These are phyloP conservation scores for Vigna unguiculata DNA, from an alignment of 306 rosid genomes.

Conservation along the genomic window DNA sequence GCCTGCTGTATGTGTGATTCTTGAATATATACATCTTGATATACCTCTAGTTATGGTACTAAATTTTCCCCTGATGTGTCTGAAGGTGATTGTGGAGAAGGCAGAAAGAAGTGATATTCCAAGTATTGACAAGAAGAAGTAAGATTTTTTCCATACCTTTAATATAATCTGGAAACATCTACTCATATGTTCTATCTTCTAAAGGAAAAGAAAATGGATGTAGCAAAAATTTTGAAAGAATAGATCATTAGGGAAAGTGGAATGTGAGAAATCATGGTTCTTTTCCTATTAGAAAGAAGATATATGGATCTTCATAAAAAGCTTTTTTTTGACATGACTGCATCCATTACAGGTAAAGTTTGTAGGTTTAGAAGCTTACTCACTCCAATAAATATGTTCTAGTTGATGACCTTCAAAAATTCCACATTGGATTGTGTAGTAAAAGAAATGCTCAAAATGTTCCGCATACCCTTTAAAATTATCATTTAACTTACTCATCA, in stretches of 20 bases:
- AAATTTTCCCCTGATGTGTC: slow-evolving; percentile 43
- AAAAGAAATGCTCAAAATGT: slow-evolving; percentile 8
- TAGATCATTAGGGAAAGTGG: neutral
- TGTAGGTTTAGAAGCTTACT: slow-evolving; percentile 27
- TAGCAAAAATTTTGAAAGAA: slow-evolving; percentile 16
- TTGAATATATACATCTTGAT: slow-evolving; percentile 25
- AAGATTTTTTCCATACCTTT: slow-evolving; percentile 47
- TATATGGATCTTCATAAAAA: neutral
- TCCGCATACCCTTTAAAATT: slow-evolving; percentile 14
- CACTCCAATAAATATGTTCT: slow-evolving; percentile 29
- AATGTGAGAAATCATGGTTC: too few relatives aligned
- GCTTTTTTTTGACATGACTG: neutral
- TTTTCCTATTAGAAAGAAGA: neutral
- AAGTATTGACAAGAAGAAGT: slow-evolving; percentile 94
- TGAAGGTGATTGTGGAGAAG: slow-evolving; percentile 94
- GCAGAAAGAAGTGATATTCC: slow-evolving; percentile 98
- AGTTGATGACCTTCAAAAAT: neutral
- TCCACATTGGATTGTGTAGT: slow-evolving; percentile 1
- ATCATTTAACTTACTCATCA: neutral
- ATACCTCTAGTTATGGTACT: slow-evolving; percentile 34
- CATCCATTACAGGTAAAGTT: neutral
- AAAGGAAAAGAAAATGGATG: slow-evolving; percentile 15
- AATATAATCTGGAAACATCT: slow-evolving; percentile 32
- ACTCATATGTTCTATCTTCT: slow-evolving; percentile 39
- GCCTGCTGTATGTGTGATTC: slow-evolving; percentile 11